phyloP scores from a whole-genome alignment of 2,329 filamentous ascomycete genomes.

The Penicillium rolfsii region DNA sequence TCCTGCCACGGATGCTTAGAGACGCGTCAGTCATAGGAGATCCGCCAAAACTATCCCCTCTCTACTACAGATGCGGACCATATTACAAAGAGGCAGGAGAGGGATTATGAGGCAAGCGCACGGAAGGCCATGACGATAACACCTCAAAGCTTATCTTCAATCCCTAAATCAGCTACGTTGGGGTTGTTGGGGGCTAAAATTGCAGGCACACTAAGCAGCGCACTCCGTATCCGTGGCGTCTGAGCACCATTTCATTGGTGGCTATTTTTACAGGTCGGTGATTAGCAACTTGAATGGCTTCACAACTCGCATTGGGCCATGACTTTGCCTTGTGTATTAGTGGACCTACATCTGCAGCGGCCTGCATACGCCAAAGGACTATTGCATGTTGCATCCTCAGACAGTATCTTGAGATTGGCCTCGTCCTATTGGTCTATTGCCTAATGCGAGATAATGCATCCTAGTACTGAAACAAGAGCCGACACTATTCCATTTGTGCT shows the following conservation, averaged over 20 bases:
- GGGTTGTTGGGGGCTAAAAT: background rate
- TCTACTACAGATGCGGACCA: background rate
- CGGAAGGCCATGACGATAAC: background rate
- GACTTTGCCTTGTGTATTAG: background rate
- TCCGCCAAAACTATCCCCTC: background rate
- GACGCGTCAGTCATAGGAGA: background rate
- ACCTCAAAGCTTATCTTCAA: background rate
- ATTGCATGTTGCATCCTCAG: background rate
- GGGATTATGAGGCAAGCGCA: background rate
- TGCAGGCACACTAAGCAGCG: background rate
- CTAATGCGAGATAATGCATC: background rate
- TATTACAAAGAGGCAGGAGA: background rate
- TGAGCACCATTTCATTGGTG: background rate
- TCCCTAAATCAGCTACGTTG: background rate
- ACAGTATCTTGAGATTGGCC: background rate
- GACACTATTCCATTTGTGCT: conserved; percentile 1
- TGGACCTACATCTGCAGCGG: background rate
- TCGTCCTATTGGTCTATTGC: background rate
- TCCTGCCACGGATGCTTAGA: background rate
- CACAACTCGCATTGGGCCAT: background rate
- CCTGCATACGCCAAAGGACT: background rate
- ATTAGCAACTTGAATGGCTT: background rate
- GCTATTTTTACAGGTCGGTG: background rate
- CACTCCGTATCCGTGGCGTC: background rate
- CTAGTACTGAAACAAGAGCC: background rate